Percentiles rank a stretch among this genome's conserved stretches.
These are phyloP conservation scores for Bodo saltans DNA, from an alignment of 78 protist genomes.

Conservation along the genomic window DNA sequence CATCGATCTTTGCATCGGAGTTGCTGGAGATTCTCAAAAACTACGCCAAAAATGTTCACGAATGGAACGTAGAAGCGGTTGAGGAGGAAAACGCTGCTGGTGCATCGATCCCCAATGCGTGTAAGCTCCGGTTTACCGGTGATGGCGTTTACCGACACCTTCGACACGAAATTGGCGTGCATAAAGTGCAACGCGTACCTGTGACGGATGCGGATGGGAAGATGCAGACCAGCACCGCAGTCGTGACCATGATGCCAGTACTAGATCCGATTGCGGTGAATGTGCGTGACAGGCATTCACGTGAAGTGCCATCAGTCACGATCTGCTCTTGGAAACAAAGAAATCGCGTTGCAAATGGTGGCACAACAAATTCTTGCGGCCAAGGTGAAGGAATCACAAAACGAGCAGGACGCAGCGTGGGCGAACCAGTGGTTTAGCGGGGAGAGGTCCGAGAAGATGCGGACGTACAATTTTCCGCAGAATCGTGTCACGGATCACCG, in stretches of 20 bases:
- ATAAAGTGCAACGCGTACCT: constrained; percentile 91
- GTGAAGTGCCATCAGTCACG: constrained; percentile 76
- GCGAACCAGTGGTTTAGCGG: constrained; percentile 40
- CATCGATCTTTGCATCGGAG: neutral
- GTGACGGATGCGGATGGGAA: constrained; percentile 78
- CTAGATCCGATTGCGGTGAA: neutral
- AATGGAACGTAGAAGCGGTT: neutral
- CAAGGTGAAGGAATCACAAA: neutral
- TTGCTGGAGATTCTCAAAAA: neutral
- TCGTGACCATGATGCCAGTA: constrained; percentile 77
- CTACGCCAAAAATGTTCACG: neutral
- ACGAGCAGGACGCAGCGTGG: neutral
- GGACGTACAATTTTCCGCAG: constrained; percentile 80
- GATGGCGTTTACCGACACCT: constrained; percentile 62
- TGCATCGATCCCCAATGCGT: neutral
- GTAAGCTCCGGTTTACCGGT: constrained; percentile 39
- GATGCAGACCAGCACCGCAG: constrained; percentile 78
- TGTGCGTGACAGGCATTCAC: constrained; percentile 79
- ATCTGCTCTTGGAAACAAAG: constrained; percentile 65
- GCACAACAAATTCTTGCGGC: neutral
- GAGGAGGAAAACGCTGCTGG: neutral
- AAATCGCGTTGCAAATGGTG: constrained; percentile 63
- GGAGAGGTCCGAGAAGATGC: constrained; percentile 55
- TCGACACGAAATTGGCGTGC: constrained; percentile 80
- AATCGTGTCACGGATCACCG: constrained; percentile 86